Evolutionary conservation across 2,329 filamentous ascomycete species (phyloP).

Genomic region (Epichloe coenophiala): DNA sequence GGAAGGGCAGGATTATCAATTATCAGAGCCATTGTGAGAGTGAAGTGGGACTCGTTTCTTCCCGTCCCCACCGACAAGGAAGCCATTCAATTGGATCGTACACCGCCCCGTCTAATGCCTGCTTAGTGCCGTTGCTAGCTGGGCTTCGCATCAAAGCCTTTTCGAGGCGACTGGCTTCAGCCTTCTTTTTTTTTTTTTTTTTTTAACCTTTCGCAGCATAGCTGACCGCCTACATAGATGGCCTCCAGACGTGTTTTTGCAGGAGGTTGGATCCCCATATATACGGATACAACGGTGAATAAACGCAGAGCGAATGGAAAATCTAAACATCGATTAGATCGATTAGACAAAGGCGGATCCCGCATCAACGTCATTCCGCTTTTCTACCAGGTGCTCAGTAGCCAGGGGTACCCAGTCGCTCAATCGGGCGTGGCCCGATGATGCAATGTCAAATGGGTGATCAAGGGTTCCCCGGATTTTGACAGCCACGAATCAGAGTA

Average conservation of each 20-base stretch:
- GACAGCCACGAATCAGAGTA: background rate
- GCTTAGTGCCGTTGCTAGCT: too few relatives aligned
- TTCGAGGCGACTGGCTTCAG: too few relatives aligned
- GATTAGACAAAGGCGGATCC: background rate
- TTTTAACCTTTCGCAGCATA: too few relatives aligned
- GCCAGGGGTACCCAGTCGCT: background rate
- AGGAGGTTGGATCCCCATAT: too few relatives aligned
- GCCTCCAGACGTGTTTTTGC: too few relatives aligned
- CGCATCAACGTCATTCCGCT: background rate
- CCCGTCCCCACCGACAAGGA: background rate
- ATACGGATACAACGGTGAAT: too few relatives aligned
- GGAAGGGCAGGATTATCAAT: too few relatives aligned
- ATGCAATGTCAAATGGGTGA: background rate
- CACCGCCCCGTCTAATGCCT: background rate
- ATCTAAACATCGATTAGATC: too few relatives aligned
- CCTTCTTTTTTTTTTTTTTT: too few relatives aligned
- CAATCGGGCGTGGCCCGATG: background rate
- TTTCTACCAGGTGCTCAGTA: background rate
- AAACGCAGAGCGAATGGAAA: too few relatives aligned
- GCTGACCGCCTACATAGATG: too few relatives aligned
- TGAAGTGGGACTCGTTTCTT: slow-evolving; percentile 1
- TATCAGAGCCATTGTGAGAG: background rate
- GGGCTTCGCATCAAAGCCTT: too few relatives aligned
- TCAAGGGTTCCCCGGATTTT: slow-evolving; percentile 5
- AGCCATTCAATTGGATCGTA: background rate